Conservation (phyloP, 768 basidiomycete genomes). For the Fibroporia radiculosa region DNA sequence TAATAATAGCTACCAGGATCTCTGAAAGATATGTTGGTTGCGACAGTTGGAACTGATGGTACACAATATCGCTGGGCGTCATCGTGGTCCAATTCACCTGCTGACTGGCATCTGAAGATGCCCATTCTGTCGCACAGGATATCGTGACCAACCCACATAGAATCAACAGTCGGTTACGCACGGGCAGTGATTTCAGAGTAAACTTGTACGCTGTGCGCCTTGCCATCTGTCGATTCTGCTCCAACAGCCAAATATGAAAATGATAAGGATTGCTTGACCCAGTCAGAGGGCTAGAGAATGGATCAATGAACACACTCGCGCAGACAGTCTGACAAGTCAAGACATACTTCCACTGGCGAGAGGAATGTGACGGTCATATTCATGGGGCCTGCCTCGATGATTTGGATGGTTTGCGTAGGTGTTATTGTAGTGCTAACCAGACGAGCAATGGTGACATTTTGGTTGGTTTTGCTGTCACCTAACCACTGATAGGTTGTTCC, state of each 20-base stretch:
- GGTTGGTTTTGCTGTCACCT: slow-evolving; percentile 1
- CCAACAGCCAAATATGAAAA: slow-evolving; percentile 30
- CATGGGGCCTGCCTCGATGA: slow-evolving; percentile 26
- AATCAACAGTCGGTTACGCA: slow-evolving; percentile 6
- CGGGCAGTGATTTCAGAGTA: slow-evolving; percentile 33
- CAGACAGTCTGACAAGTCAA: not conserved
- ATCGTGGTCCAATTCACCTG: slow-evolving; percentile 5
- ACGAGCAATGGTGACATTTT: slow-evolving; percentile 11
- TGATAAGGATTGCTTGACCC: slow-evolving; percentile 29
- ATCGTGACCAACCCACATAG: not conserved
- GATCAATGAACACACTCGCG: not conserved
- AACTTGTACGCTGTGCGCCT: slow-evolving; percentile 26
- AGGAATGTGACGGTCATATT: slow-evolving; percentile 30
- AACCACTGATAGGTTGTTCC: slow-evolving; percentile 12
- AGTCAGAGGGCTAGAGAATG: slow-evolving; percentile 23
- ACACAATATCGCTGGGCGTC: slow-evolving; percentile 3
- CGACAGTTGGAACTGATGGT: slow-evolving; percentile 8
- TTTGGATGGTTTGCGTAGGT: slow-evolving; percentile 27
- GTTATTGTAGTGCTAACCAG: too few relatives aligned
- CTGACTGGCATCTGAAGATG: slow-evolving; percentile 4
- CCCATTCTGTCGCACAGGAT: slow-evolving; percentile 8
- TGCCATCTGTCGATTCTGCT: slow-evolving; percentile 23
- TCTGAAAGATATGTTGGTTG: not conserved
- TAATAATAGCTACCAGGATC: slow-evolving; percentile 10
- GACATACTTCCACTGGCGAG: slow-evolving; percentile 29